phyloP scores from a whole-genome alignment of 2,329 filamentous ascomycete genomes.

The Phialophora chinensis region DNA sequence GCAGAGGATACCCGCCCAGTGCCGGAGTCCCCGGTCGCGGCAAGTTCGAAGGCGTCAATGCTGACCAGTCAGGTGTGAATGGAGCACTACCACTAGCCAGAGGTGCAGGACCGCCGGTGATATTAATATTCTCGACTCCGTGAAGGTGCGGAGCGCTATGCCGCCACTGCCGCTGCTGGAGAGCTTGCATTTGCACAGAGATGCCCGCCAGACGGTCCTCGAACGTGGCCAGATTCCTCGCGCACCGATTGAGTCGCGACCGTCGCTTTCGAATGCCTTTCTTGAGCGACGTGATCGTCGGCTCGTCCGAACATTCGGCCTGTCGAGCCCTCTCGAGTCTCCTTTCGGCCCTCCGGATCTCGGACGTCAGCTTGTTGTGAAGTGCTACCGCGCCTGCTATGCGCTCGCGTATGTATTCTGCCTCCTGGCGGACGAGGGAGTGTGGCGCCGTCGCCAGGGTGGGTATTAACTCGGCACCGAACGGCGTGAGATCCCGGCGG shows the following conservation, averaged over 20 bases:
- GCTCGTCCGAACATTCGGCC: neutral
- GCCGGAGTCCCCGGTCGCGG: neutral
- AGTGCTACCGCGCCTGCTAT: slow-evolving; percentile 18
- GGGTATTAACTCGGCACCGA: slow-evolving; percentile 5
- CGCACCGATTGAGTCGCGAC: slow-evolving; percentile 22
- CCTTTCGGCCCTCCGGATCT: slow-evolving; percentile 12
- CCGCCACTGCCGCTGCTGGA: slow-evolving; percentile 24
- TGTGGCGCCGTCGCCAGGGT: slow-evolving; percentile 24
- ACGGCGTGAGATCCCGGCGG: slow-evolving; percentile 1
- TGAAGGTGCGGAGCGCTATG: slow-evolving; percentile 6
- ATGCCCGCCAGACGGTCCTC: slow-evolving; percentile 16
- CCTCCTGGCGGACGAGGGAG: slow-evolving; percentile 32
- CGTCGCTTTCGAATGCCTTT: slow-evolving; percentile 21
- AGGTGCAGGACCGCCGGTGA: neutral
- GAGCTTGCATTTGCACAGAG: slow-evolving; percentile 15
- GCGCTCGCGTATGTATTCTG: slow-evolving; percentile 26
- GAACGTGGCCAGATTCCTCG: slow-evolving; percentile 5
- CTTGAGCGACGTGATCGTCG: slow-evolving; percentile 1
- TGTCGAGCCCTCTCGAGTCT: slow-evolving; percentile 5
- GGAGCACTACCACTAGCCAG: neutral
- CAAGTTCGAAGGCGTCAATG: neutral
- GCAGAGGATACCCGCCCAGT: neutral
- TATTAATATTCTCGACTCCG: no score
- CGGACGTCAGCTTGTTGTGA: slow-evolving; percentile 11
- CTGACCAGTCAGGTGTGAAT: neutral